Evolutionary conservation across 768 basidiomycete species (phyloP), one percentile per base, ranked within the genome.

Genomic region (Rhodotorula babjevae): DNA sequence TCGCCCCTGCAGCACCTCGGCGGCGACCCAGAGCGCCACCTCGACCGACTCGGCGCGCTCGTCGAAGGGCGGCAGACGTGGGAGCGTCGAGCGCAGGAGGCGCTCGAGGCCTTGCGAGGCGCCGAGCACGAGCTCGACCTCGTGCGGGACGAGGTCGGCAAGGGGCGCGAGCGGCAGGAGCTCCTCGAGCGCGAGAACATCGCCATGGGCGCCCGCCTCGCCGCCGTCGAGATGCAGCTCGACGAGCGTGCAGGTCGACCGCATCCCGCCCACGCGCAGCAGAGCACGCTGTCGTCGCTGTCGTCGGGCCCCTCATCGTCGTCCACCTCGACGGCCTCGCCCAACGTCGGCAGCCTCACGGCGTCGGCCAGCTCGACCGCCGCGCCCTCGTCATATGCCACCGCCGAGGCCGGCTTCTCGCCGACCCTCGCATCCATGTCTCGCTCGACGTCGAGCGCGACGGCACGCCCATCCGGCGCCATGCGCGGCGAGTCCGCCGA

Each of bases 31-130:
- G 68, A 67, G 4, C 36, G 33, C 21, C 49, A 63, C 27, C 33
- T 42, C 25, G 68, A 70, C 21, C 27, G 52, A 10, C 61, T 69
- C 61, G 65, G 59, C 18, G 58, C 67, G 36, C 61, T 69, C 19
- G n/a, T 69, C 61, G 49, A 58, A 31, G 33, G 33, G 2, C 47
- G 66, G 7, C 33, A 55, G 3, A n/a, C 46, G 0, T 75, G 74
- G 74, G 66, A 71, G 44, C 8, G 18, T 1, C 62, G 69, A 2
- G 69, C 74, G 4, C 23, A 53, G 18, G 63, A 62, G 10, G 66
- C 71, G 5, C 47, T 66, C 47, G 55, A 56, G 5, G 70, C 62
- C 31, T 52, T 71, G 33, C 62, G 53, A 7, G 15, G 18, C 0
- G 33, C 67, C 0, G 42, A 55, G 36, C 63, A 66, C 8, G 69